A percentile compares a stretch with the other conserved stretches of the same genome.
These are phyloP conservation scores for Trichoderma sp. DNA, from an alignment of 2,329 filamentous ascomycete genomes.

Conservation along the genomic window DNA sequence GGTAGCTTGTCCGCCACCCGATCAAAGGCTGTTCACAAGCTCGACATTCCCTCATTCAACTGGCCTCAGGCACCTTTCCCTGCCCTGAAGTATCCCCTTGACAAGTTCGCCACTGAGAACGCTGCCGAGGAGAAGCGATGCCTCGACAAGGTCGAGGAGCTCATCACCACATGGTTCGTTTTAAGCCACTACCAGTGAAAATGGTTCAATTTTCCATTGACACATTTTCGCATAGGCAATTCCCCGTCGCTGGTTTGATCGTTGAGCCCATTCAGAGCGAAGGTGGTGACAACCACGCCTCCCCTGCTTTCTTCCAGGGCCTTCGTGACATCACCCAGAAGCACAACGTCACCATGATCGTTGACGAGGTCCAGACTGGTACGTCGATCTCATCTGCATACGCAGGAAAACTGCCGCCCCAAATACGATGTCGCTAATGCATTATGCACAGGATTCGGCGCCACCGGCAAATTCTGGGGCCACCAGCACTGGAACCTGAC, in stretches of 20 bases:
- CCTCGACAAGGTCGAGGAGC: slow-evolving; percentile 67
- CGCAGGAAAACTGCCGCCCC: too few species aligned
- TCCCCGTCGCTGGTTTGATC: slow-evolving; percentile 69
- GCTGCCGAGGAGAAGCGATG: slow-evolving; percentile 68
- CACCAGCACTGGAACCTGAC: slow-evolving; percentile 78
- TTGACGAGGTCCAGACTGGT: slow-evolving; percentile 76
- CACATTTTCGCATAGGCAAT: slow-evolving; percentile 42
- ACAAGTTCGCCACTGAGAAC: slow-evolving; percentile 67
- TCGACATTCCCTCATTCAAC: slow-evolving; percentile 84
- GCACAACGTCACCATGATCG: slow-evolving; percentile 70
- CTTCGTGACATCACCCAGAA: slow-evolving; percentile 70
- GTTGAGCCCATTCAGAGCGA: slow-evolving; percentile 81
- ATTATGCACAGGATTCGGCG: slow-evolving; percentile 55
- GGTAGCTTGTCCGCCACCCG: slow-evolving; percentile 75
- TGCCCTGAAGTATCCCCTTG: slow-evolving; percentile 71
- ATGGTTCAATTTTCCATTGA: background rate
- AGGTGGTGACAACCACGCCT: slow-evolving; percentile 81
- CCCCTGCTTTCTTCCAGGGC: slow-evolving; percentile 72
- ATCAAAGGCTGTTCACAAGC: slow-evolving; percentile 80
- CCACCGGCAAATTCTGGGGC: slow-evolving; percentile 85
- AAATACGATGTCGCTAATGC: background rate
- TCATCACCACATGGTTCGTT: slow-evolving; percentile 57
- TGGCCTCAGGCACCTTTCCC: slow-evolving; percentile 85
- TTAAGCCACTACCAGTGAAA: background rate
- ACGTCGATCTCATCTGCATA: background rate